Percentiles rank a stretch among this genome's conserved stretches.
Evolutionary conservation across 805 yeast species (phyloP).

Genomic region (Metschnikowia peoriensis): DNA sequence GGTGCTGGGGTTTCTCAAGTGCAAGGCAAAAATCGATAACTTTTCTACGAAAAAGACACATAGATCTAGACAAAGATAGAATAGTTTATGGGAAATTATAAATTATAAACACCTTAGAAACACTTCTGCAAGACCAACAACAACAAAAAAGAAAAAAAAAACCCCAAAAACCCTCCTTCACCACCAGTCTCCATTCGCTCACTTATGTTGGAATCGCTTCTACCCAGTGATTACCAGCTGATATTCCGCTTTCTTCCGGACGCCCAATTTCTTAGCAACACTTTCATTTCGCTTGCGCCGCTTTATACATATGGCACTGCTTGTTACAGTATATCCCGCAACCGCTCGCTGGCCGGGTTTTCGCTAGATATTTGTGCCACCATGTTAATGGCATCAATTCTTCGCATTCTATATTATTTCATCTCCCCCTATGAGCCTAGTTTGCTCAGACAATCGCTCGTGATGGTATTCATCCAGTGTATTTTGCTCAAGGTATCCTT

Average conservation of each 20-base stretch:
- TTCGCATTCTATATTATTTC: slow-evolving; percentile 73
- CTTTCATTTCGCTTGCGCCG: slow-evolving; percentile 77
- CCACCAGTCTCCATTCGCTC: background rate
- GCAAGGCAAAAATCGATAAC: background rate
- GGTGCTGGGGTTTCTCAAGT: background rate
- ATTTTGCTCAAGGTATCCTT: slow-evolving; percentile 63
- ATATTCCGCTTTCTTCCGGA: slow-evolving; percentile 29
- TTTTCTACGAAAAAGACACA: too few species aligned
- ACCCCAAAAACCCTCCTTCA: background rate
- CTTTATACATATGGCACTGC: slow-evolving; percentile 86
- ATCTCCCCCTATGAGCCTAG: slow-evolving; percentile 82
- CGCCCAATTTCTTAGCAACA: slow-evolving; percentile 56
- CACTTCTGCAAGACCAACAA: too few species aligned
- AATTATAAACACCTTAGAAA: too few species aligned
- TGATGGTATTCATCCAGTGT: slow-evolving; percentile 82
- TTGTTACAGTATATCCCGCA: slow-evolving; percentile 60
- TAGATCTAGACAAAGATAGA: too few species aligned
- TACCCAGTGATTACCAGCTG: slow-evolving; percentile 23
- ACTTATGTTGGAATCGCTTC: slow-evolving; percentile 16
- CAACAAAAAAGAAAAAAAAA: too few species aligned
- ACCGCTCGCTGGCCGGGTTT: slow-evolving; percentile 72
- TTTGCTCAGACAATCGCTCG: slow-evolving; percentile 69
- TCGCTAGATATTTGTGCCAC: slow-evolving; percentile 92
- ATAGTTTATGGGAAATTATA: too few species aligned
- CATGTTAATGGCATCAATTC: slow-evolving; percentile 73